Conservation (phyloP, 768 basidiomycete species). For the Mycena albidolilacea region DNA sequence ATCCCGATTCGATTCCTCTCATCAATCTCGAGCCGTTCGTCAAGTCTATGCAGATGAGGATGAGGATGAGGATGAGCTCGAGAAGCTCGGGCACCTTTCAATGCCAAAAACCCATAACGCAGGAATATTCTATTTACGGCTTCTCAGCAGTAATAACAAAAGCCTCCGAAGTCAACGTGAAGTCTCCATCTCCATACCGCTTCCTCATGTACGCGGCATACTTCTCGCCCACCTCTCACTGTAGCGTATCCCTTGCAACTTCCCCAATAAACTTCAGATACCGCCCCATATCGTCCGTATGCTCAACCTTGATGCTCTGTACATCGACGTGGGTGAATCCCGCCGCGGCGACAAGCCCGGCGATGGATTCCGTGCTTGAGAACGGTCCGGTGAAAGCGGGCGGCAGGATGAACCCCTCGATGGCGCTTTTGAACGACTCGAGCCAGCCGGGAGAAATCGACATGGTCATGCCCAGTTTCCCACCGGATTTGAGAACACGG, state of each 20-base stretch:
- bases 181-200: slow-evolving; percentile 16
- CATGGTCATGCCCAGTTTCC: slow-evolving; percentile 13
- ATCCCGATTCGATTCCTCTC: no score
- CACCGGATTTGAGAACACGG: slow-evolving; percentile 25
- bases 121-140: background rate
- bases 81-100: no score
- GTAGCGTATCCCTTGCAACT: background rate
- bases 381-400: background rate
- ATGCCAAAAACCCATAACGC: no score
- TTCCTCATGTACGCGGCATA: slow-evolving; percentile 23
- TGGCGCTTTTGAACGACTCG: slow-evolving; percentile 1
- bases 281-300: slow-evolving; percentile 1
- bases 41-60: no score
- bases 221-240: slow-evolving; percentile 13
- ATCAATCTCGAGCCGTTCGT: no score
- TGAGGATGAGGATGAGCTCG: no score
- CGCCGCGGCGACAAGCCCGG: background rate
- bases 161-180: slow-evolving; percentile 18
- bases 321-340: slow-evolving; percentile 21
- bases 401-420: background rate
- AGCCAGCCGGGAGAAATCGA: slow-evolving; percentile 30
- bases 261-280: background rate
- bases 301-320: slow-evolving; percentile 5
- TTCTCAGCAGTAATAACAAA: slow-evolving; percentile 23
- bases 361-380: slow-evolving; percentile 9